These are phyloP conservation scores for Penicillium paxilli DNA, from an alignment of 495 filamentous ascomycete genomes.

Conservation along the genomic window DNA sequence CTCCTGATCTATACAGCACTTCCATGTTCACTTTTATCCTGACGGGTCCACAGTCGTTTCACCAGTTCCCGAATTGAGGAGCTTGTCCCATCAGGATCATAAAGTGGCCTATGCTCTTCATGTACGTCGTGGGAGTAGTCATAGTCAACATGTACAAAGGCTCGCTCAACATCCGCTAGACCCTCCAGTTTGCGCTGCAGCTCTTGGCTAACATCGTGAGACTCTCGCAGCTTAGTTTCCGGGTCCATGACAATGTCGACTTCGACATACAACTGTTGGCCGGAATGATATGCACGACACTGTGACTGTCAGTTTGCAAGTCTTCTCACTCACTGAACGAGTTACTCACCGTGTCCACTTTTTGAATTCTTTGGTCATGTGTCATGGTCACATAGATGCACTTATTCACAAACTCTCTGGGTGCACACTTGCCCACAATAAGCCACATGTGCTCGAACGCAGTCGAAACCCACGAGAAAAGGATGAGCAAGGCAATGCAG, in stretches of 20 bases:
- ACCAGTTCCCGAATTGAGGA: slow-evolving; percentile 10
- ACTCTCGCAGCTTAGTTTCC: slow-evolving; percentile 45
- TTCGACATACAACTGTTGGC: slow-evolving; percentile 57
- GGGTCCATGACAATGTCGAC: slow-evolving; percentile 60
- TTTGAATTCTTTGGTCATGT: slow-evolving; percentile 50
- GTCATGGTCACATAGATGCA: slow-evolving; percentile 57
- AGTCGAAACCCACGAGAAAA: slow-evolving; percentile 55
- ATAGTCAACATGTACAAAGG: slow-evolving; percentile 60
- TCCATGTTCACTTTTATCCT: not conserved
- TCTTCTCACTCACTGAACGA: not conserved
- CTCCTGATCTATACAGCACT: not conserved
- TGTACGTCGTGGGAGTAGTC: slow-evolving; percentile 36
- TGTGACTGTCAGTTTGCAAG: not conserved
- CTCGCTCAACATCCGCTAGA: slow-evolving; percentile 51
- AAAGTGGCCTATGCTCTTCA: slow-evolving; percentile 55
- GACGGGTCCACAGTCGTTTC: slow-evolving; percentile 2
- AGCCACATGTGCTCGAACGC: slow-evolving; percentile 59
- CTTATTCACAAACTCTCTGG: slow-evolving; percentile 55
- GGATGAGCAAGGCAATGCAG: slow-evolving; percentile 52
- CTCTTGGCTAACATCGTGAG: slow-evolving; percentile 54
- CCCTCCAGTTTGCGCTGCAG: slow-evolving; percentile 57
- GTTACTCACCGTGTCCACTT: slow-evolving; percentile 50
- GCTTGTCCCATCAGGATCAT: slow-evolving; percentile 27
- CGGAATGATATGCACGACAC: slow-evolving; percentile 54
- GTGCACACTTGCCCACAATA: slow-evolving; percentile 54